These are phyloP conservation scores for Daucus carota DNA, from an alignment of 129 eudicot genomes.

Conservation along the genomic window DH1_v3.0 NC_030389.2:6563501-6564000, in stretches of 20 bases:
- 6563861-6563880: conserved; percentile 68
- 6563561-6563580: conserved; percentile 62
- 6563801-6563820: conserved; percentile 9
- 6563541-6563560: conserved; percentile 44
- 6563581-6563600: conserved; percentile 79
- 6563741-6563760: conserved; percentile 48
- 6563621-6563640: conserved; percentile 72
- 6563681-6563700: conserved; percentile 39
- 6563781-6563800: conserved; percentile 7
- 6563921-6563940: conserved; percentile 37
- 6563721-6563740: conserved; percentile 32
- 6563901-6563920: conserved; percentile 31
- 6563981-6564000: conserved; percentile 35
- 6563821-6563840: conserved; percentile 46
- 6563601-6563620: conserved; percentile 61
- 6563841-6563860: conserved; percentile 85
- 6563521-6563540: conserved; percentile 22
- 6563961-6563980: conserved; percentile 35
- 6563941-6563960: conserved; percentile 85
- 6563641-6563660: conserved; percentile 42
- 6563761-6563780: conserved; percentile 37
- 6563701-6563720: conserved; percentile 80
- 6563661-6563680: conserved; percentile 56
- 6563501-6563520: conserved; percentile 63
- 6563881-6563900: conserved; percentile 77